Evolutionary conservation across 345 rosid genomes (phyloP).

Genomic region (Citrus reticulata): DNA sequence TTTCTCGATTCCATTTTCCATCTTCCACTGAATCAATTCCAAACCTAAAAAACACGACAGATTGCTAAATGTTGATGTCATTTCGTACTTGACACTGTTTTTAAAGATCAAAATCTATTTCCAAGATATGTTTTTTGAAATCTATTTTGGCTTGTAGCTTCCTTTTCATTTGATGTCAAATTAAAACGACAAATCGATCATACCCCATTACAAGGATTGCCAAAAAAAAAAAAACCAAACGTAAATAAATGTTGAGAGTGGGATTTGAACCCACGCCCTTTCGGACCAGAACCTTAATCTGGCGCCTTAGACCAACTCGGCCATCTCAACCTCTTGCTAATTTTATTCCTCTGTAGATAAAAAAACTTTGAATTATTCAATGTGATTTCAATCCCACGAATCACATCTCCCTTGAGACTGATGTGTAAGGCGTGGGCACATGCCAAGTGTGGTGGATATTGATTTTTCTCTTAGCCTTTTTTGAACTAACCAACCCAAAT

Average conservation of each 20-base stretch:
- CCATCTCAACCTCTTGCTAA: constrained; percentile 57
- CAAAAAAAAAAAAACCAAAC: too few species aligned
- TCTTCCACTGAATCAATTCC: neutral
- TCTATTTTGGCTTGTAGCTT: neutral
- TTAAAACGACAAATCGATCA: neutral
- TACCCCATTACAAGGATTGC: neutral
- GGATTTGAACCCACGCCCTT: constrained; percentile 94
- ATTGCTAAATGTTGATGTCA: neutral
- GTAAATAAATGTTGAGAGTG: neutral
- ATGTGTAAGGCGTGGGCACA: too few species aligned
- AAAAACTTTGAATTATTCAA: too few species aligned
- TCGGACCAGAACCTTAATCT: constrained; percentile 99
- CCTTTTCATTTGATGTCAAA: neutral
- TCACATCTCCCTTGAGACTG: too few species aligned
- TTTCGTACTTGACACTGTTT: neutral
- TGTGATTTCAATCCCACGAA: too few species aligned
- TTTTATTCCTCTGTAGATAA: too few species aligned
- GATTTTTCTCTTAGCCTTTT: too few species aligned
- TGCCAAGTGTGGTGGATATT: too few species aligned
- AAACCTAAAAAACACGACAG: neutral
- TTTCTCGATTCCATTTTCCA: neutral
- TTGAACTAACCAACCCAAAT: too few species aligned
- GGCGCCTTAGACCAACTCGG: constrained; percentile 99
- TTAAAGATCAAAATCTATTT: neutral
- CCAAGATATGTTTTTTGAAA: neutral